A percentile compares a stretch with the other conserved stretches of the same genome.
These are phyloP conservation scores for Aspergillus luchuensis DNA, from an alignment of 2,329 filamentous ascomycete genomes.

Conservation along the genomic window DNA sequence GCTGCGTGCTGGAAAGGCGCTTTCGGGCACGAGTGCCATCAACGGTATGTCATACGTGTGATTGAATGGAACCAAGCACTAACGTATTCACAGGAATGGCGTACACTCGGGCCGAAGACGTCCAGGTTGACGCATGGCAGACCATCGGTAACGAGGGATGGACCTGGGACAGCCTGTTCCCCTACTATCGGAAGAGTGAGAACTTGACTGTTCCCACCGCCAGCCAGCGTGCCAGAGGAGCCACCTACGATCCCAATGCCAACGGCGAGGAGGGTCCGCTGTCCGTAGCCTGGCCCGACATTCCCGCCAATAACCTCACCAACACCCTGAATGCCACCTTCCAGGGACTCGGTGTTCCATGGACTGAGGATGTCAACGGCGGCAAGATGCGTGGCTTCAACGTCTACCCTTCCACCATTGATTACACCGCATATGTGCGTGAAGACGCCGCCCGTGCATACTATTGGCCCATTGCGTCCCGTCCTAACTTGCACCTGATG, in stretches of 20 bases:
- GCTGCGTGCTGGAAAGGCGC: constrained; percentile 45
- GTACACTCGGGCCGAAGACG: constrained; percentile 38
- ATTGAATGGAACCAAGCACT: background rate
- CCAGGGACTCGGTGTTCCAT: constrained; percentile 30
- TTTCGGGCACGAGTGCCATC: constrained; percentile 48
- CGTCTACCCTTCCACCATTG: constrained; percentile 46
- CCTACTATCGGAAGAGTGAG: constrained; percentile 35
- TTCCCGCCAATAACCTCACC: constrained; percentile 18
- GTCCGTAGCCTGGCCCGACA: constrained; percentile 30
- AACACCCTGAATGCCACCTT: constrained; percentile 43
- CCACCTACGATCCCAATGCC: constrained; percentile 30
- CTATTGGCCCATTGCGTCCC: constrained; percentile 45
- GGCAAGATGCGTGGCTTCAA: constrained; percentile 50
- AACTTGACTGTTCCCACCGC: constrained; percentile 28
- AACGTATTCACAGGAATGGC: constrained; percentile 34
- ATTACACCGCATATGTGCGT: constrained; percentile 41
- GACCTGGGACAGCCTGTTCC: constrained; percentile 34
- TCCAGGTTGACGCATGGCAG: constrained; percentile 43
- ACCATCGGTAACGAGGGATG: constrained; percentile 32
- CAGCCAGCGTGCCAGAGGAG: constrained; percentile 28
- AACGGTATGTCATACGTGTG: constrained; percentile 37
- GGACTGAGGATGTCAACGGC: constrained; percentile 47
- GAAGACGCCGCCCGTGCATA: constrained; percentile 53
- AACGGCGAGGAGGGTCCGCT: constrained; percentile 35
- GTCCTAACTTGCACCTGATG: constrained; percentile 25